Evolutionary conservation across 1,139 yeast species (phyloP).

Genomic region (Blastobotrys apis): DNA sequence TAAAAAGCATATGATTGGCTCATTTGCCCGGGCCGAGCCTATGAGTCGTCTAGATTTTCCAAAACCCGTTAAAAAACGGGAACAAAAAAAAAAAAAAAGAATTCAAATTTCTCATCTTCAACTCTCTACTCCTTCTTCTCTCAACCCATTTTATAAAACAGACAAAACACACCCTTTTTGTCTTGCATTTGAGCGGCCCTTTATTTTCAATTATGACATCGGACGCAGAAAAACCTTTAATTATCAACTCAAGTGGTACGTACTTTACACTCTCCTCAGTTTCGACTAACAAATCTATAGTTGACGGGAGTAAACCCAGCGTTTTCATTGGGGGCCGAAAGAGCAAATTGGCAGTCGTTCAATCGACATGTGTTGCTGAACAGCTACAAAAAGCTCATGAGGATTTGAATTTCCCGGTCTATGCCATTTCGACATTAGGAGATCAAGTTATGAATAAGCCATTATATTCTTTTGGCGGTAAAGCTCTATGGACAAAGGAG

Average conservation of each 20-base stretch:
- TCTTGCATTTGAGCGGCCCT: too few species aligned
- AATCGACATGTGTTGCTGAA: slow-evolving; percentile 69
- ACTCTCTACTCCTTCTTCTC: slow-evolving; percentile 1
- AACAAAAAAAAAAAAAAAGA: background rate
- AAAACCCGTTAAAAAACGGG: too few species aligned
- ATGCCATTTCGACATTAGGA: slow-evolving; percentile 82
- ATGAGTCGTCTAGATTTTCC: too few species aligned
- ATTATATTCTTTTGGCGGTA: slow-evolving; percentile 91
- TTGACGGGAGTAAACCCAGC: slow-evolving; percentile 11
- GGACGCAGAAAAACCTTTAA: slow-evolving; percentile 9
- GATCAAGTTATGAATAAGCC: slow-evolving; percentile 85
- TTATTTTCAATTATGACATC: background rate
- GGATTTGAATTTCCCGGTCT: slow-evolving; percentile 58
- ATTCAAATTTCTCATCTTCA: background rate
- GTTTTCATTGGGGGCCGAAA: slow-evolving; percentile 79
- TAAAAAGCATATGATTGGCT: too few species aligned
- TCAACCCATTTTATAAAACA: background rate
- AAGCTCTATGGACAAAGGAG: slow-evolving; percentile 94
- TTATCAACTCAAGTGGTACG: slow-evolving; percentile 10
- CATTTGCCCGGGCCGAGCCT: background rate
- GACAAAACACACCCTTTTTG: background rate
- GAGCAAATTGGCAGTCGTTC: slow-evolving; percentile 80
- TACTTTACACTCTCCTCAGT: background rate
- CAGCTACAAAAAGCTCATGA: slow-evolving; percentile 59
- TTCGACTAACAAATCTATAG: background rate